Evolutionary conservation across 352 stramenopile genomes (phyloP).

Genomic region (Phytopythium cucurbitacearum): DNA sequence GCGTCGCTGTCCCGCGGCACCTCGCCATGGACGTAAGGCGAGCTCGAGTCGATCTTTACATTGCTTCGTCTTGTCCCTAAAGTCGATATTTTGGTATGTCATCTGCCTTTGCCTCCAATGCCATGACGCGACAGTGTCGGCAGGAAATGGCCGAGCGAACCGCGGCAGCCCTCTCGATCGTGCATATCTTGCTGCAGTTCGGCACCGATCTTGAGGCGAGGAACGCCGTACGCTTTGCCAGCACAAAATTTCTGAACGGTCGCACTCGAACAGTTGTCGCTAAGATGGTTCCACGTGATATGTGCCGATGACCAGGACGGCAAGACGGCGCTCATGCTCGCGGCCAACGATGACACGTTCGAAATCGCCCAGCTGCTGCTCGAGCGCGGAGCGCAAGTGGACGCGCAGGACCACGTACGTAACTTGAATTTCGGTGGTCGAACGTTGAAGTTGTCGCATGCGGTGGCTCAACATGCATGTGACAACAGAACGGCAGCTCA

Average conservation of each 20-base stretch:
- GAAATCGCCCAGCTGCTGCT: constrained; percentile 17
- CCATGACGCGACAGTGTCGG: constrained; percentile 9
- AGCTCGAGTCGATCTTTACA: neutral
- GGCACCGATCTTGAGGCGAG: constrained; percentile 9
- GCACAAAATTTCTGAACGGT: neutral
- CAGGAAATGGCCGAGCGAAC: constrained; percentile 9
- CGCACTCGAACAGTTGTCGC: too few species aligned
- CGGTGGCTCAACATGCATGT: neutral
- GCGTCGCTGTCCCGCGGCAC: constrained; percentile 11
- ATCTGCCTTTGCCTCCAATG: neutral
- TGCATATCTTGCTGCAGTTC: constrained; percentile 11
- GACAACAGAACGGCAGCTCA: constrained; percentile 4
- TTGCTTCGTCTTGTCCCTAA: too few species aligned
- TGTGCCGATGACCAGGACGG: constrained; percentile 8
- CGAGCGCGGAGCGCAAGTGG: constrained; percentile 6
- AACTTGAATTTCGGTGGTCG: neutral
- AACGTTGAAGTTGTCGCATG: neutral
- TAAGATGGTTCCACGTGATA: neutral
- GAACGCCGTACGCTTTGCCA: constrained; percentile 3
- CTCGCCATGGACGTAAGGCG: constrained; percentile 17
- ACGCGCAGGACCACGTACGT: constrained; percentile 14
- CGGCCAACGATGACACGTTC: constrained; percentile 13
- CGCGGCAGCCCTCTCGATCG: constrained; percentile 1
- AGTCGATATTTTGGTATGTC: neutral
- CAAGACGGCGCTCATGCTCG: constrained; percentile 19